Evolutionary conservation across 257 asterid species (phyloP).

Genomic region (Salvia miltiorrhiza): DNA sequence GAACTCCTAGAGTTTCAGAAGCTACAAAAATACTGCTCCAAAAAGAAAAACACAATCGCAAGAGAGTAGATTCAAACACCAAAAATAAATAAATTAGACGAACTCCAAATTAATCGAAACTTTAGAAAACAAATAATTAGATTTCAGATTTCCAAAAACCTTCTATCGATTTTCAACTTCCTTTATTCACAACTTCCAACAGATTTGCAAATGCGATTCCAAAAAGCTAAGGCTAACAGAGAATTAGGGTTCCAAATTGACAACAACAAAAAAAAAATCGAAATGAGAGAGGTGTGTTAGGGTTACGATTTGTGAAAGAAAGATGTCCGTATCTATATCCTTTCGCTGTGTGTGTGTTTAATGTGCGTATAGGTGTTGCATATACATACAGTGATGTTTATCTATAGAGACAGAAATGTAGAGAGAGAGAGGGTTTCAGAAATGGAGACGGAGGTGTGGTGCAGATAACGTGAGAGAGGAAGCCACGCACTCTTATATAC

Average conservation of each 20-base stretch:
- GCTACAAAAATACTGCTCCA: slow-evolving; percentile 10
- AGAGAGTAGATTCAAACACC: slow-evolving; percentile 15
- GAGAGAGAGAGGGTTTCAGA: slow-evolving; percentile 16
- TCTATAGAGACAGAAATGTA: slow-evolving; percentile 7
- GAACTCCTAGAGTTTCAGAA: slow-evolving; percentile 9
- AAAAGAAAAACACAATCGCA: slow-evolving; percentile 5
- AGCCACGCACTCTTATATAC: slow-evolving; percentile 27
- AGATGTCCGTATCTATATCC: neutral
- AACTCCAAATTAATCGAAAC: slow-evolving; percentile 9
- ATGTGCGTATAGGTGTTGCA: slow-evolving; percentile 7
- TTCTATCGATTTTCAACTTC: neutral
- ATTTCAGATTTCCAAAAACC: slow-evolving; percentile 12
- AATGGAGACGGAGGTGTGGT: slow-evolving; percentile 26
- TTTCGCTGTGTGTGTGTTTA: neutral
- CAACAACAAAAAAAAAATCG: neutral
- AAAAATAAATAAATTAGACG: neutral
- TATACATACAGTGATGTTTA: slow-evolving; percentile 12
- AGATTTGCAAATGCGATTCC: slow-evolving; percentile 24
- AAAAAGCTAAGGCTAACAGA: neutral
- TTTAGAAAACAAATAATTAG: neutral
- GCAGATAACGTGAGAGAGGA: slow-evolving; percentile 25
- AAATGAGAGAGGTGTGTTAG: neutral
- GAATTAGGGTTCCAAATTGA: slow-evolving; percentile 29
- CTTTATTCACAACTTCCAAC: slow-evolving; percentile 10
- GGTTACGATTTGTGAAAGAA: neutral